Conservation (phyloP, 441 rosid genomes). For the Codiaeum variegatum region DNA sequence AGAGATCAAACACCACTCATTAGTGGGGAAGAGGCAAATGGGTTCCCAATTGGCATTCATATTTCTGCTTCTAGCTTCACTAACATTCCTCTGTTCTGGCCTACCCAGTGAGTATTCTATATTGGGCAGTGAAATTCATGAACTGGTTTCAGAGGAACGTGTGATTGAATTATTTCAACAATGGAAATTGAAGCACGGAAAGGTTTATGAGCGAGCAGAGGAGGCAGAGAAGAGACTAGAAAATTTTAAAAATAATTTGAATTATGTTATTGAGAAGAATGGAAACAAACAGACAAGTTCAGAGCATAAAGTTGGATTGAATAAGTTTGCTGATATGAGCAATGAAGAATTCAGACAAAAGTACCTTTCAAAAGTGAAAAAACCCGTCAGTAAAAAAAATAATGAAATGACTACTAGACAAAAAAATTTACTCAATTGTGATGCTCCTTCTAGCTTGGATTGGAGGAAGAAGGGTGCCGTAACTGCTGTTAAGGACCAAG, state of each 20-base stretch:
- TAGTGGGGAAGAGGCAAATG: constrained; percentile 26
- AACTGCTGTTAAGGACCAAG: constrained; percentile 58
- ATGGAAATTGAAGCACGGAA: constrained; percentile 49
- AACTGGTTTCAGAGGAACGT: constrained; percentile 37
- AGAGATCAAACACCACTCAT: neutral
- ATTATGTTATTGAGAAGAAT: constrained; percentile 43
- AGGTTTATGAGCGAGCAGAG: constrained; percentile 39
- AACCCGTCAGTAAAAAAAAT: constrained; percentile 28
- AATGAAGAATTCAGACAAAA: constrained; percentile 52
- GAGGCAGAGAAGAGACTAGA: constrained; percentile 43
- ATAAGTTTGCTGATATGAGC: constrained; percentile 67
- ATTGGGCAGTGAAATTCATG: constrained; percentile 29
- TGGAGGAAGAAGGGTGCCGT: constrained; percentile 64
- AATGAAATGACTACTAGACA: constrained; percentile 10
- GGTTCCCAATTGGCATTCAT: constrained; percentile 21
- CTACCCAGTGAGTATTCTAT: constrained; percentile 44
- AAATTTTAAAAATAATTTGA: constrained; percentile 47
- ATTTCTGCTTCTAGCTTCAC: constrained; percentile 29
- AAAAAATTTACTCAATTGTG: constrained; percentile 31
- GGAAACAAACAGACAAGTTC: constrained; percentile 12
- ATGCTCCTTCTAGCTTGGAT: constrained; percentile 50
- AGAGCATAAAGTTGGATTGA: constrained; percentile 45
- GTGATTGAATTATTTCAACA: constrained; percentile 40
- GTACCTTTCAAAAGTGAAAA: constrained; percentile 52
- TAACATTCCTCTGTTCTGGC: constrained; percentile 23